phyloP scores from a whole-genome alignment of 2,329 filamentous ascomycete genomes.

The Diaporthe longicolla region DNA sequence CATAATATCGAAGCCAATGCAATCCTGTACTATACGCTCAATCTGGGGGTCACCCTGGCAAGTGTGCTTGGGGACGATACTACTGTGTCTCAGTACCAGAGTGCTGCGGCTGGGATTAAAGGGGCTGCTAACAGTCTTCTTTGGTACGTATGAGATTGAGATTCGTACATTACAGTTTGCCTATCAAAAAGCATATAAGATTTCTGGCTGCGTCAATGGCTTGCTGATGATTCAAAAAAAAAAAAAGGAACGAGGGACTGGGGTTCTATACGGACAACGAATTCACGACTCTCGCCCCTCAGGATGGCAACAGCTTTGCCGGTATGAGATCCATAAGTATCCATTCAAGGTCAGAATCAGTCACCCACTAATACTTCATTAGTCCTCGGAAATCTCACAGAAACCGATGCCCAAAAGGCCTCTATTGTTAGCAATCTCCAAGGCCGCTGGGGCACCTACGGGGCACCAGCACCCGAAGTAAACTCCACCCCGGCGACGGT shows the following conservation, averaged over 20 bases:
- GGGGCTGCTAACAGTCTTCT: conserved; percentile 37
- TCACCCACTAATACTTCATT: not conserved
- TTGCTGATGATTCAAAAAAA: not conserved
- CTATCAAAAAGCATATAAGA: not conserved
- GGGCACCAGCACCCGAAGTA: conserved; percentile 49
- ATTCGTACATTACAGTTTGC: not conserved
- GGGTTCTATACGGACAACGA: conserved; percentile 46
- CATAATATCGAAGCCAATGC: conserved; percentile 67
- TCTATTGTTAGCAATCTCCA: conserved; percentile 42
- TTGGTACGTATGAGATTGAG: conserved; percentile 1
- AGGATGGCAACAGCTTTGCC: conserved; percentile 45
- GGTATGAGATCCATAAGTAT: not conserved
- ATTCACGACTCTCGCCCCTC: conserved; percentile 38
- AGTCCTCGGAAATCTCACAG: conserved; percentile 39
- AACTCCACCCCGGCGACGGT: conserved; percentile 50
- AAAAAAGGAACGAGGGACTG: conserved; percentile 26
- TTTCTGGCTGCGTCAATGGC: not conserved
- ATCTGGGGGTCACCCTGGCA: conserved; percentile 62
- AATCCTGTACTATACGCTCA: conserved; percentile 66
- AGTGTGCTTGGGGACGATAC: conserved; percentile 56
- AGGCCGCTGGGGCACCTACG: conserved; percentile 43
- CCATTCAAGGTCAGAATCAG: no score
- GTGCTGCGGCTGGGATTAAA: conserved; percentile 36
- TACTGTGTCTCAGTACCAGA: conserved; percentile 14
- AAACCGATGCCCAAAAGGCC: conserved; percentile 25